Evolutionary conservation across 768 basidiomycete species (phyloP).

Genomic region (Suillus placidus): DNA sequence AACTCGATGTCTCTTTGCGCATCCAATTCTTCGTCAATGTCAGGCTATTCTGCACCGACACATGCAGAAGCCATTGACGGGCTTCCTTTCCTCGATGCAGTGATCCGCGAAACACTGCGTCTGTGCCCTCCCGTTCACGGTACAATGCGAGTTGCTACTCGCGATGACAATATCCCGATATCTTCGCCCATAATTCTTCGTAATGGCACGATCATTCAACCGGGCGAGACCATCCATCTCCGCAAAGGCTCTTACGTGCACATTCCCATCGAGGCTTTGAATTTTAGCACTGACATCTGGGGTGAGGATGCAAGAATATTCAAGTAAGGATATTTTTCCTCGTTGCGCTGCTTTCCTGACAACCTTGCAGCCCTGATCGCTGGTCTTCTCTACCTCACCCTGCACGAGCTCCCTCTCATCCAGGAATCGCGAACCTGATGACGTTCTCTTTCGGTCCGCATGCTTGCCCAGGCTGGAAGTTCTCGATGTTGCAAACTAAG

Average conservation of each 20-base stretch:
- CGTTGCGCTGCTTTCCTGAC: background rate
- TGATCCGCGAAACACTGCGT: conserved; percentile 59
- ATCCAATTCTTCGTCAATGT: conserved; percentile 20
- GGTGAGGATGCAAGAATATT: conserved; percentile 54
- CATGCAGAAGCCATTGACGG: conserved; percentile 35
- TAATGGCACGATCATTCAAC: conserved; percentile 41
- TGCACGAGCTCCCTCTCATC: conserved; percentile 41
- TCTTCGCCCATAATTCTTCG: conserved; percentile 46
- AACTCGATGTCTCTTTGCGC: conserved; percentile 18
- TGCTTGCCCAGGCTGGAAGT: conserved; percentile 52
- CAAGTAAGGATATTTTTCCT: conserved; percentile 43
- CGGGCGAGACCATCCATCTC: conserved; percentile 44
- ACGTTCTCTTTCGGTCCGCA: conserved; percentile 56
- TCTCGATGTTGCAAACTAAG: conserved; percentile 53
- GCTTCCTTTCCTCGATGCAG: conserved; percentile 56
- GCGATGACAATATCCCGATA: conserved; percentile 57
- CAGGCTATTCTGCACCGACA: conserved; percentile 27
- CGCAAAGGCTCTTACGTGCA: conserved; percentile 59
- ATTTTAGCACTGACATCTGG: conserved; percentile 54
- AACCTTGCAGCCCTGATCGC: conserved; percentile 49
- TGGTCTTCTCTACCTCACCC: conserved; percentile 46
- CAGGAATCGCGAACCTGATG: conserved; percentile 54
- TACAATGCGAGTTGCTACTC: conserved; percentile 57
- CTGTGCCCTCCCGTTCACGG: conserved; percentile 58
- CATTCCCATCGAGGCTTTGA: conserved; percentile 60